Evolutionary conservation across 129 eudicot genomes (phyloP).

Genomic region (Pulicaria dysenterica): DNA sequence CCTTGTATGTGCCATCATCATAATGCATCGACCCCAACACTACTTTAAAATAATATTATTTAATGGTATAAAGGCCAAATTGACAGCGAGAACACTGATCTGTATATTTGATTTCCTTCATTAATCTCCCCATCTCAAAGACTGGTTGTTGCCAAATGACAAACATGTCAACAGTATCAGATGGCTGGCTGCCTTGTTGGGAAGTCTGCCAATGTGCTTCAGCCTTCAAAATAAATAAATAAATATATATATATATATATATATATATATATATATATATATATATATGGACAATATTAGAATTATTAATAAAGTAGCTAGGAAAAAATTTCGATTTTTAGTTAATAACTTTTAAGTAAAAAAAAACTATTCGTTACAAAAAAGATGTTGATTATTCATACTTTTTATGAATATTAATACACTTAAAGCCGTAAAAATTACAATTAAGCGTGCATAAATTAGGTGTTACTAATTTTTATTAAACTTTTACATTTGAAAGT

Average conservation of each 20-base stretch:
- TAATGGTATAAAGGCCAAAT: constrained; percentile 25
- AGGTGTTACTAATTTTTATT: no score
- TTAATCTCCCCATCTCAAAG: not conserved
- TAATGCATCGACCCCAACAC: constrained; percentile 21
- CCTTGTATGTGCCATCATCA: constrained; percentile 28
- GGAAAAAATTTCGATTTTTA: no score
- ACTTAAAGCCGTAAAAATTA: no score
- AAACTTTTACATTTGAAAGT: no score
- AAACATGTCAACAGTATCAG: constrained; percentile 32
- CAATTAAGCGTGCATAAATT: no score
- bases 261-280: no score
- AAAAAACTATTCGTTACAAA: no score
- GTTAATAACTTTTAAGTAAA: no score
- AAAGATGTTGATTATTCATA: no score
- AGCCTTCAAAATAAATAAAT: no score
- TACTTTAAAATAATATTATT: constrained; percentile 15
- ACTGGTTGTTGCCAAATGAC: constrained; percentile 11
- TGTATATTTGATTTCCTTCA: constrained; percentile 33
- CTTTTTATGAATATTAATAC: no score
- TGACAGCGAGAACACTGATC: constrained; percentile 27
- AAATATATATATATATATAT: not conserved
- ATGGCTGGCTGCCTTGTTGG: constrained; percentile 24
- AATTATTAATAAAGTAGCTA: no score
- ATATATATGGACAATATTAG: constrained; percentile 2
- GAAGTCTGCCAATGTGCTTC: constrained; percentile 15